A percentile compares a stretch with the other conserved stretches of the same genome.
phyloP scores from a whole-genome alignment of 768 basidiomycete genomes.

The Boletus eberwhitei region DNA sequence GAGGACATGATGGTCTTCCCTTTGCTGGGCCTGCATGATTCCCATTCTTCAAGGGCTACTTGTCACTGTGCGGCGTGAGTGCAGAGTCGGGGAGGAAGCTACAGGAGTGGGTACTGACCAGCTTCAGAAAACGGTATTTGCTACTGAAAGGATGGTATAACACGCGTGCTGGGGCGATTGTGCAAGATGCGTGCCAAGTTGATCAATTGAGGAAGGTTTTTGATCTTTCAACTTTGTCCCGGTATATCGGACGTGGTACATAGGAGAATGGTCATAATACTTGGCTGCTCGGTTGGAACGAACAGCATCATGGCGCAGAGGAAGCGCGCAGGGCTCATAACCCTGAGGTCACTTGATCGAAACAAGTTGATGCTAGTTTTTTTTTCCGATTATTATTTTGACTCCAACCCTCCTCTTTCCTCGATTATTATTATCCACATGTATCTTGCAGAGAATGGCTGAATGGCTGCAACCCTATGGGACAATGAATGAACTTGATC shows the following conservation, averaged over 20 bases:
- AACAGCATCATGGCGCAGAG: conserved; percentile 46
- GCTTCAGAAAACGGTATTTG: background rate
- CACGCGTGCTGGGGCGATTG: background rate
- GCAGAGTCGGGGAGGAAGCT: background rate
- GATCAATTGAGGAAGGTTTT: background rate
- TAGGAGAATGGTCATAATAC: no score
- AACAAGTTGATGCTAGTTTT: conserved; percentile 39
- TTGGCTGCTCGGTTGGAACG: rapidly evolving
- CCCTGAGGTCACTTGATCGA: conserved; percentile 49
- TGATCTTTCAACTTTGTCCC: background rate
- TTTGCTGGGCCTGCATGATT: background rate
- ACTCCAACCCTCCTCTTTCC: background rate
- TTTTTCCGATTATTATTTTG: background rate
- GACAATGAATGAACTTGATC: no score
- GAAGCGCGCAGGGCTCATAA: conserved; percentile 50
- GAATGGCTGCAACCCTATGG: no score
- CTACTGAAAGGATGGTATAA: background rate
- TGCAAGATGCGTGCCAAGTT: background rate
- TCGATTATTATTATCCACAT: no score
- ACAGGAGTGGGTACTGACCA: background rate
- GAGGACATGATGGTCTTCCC: conserved; percentile 19
- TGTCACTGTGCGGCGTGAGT: background rate
- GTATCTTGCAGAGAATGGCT: no score
- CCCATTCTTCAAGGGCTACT: conserved; percentile 1
- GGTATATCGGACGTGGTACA: background rate